A percentile compares a stretch with the other conserved stretches of the same genome.
phyloP scores from a whole-genome alignment of 139 green algal genomes.

The Chlamydomonas asymmetrica region DNA sequence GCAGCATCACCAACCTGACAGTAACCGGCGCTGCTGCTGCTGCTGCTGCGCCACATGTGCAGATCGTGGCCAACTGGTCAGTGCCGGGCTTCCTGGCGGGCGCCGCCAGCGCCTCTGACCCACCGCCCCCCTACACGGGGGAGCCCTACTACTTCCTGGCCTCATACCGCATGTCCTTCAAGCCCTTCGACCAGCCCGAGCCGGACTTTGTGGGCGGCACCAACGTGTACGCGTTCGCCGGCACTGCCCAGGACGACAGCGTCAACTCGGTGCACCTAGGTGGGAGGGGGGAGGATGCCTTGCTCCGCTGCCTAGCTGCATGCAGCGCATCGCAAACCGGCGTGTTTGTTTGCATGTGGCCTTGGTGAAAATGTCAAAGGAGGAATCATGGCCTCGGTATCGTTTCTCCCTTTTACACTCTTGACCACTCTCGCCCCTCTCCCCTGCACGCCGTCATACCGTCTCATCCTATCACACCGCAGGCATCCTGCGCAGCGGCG shows the following conservation, averaged over 20 bases:
- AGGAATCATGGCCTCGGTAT: background rate
- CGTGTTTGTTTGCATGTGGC: background rate
- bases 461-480: background rate
- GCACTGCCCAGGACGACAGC: too few relatives aligned
- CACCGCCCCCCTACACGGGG: too few relatives aligned
- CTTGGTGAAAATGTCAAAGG: background rate
- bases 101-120: too few relatives aligned
- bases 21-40: too few relatives aligned
- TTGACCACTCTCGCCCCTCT: background rate
- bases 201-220: background rate
- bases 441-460: background rate
- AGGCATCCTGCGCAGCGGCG: background rate
- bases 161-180: slow-evolving; percentile 6
- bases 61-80: too few relatives aligned
- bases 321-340: background rate
- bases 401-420: background rate
- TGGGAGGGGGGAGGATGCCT: background rate
- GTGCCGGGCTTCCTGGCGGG: too few relatives aligned
- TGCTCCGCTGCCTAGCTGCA: background rate
- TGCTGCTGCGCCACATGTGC: too few relatives aligned
- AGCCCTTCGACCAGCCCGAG: slow-evolving; percentile 8
- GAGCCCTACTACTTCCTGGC: too few relatives aligned
- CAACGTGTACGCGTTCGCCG: slow-evolving; percentile 18
- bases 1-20: too few relatives aligned
- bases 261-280: too few relatives aligned